A percentile compares a stretch with the other conserved stretches of the same genome.
These are phyloP conservation scores for Pythium utonaiense DNA, from an alignment of 352 stramenopile genomes.

Conservation along the genomic window DNA sequence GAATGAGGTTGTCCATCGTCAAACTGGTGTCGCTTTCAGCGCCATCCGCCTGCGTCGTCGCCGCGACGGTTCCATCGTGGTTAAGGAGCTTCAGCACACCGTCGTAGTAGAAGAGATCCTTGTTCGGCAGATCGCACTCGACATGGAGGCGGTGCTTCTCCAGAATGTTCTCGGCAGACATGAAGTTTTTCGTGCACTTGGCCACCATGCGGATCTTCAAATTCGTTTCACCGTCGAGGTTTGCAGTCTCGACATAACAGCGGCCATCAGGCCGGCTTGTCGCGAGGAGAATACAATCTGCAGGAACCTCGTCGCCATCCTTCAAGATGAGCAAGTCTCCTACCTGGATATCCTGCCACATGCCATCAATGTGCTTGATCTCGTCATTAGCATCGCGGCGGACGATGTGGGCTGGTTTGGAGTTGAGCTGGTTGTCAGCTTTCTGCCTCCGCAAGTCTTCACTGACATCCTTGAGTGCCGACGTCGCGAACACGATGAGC, in stretches of 20 bases:
- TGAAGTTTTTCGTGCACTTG: conserved; percentile 72
- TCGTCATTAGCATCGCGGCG: conserved; percentile 47
- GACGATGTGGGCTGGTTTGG: conserved; percentile 70
- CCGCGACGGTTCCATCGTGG: conserved; percentile 17
- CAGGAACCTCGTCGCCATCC: conserved; percentile 76
- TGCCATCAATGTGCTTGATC: conserved; percentile 66
- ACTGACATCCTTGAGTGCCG: conserved; percentile 81
- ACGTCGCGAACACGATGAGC: conserved; percentile 88
- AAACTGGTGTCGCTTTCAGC: conserved; percentile 53
- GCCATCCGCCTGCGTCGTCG: background rate
- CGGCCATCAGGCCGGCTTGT: conserved; percentile 71
- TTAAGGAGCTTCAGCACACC: conserved; percentile 47
- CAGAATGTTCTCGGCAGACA: conserved; percentile 69
- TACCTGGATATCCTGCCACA: conserved; percentile 84
- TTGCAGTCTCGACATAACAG: conserved; percentile 85
- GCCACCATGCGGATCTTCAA: conserved; percentile 83
- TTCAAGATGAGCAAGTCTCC: conserved; percentile 82
- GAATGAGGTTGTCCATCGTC: conserved; percentile 85
- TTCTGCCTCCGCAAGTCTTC: conserved; percentile 82
- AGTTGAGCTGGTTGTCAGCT: conserved; percentile 75
- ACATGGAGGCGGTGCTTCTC: conserved; percentile 62
- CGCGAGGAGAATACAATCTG: conserved; percentile 76
- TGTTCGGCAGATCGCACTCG: conserved; percentile 79
- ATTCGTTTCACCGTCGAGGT: conserved; percentile 87
- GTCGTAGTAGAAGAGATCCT: conserved; percentile 87